phyloP scores from a whole-genome alignment of 768 basidiomycete genomes.

The Pluteus cervinus region DNA sequence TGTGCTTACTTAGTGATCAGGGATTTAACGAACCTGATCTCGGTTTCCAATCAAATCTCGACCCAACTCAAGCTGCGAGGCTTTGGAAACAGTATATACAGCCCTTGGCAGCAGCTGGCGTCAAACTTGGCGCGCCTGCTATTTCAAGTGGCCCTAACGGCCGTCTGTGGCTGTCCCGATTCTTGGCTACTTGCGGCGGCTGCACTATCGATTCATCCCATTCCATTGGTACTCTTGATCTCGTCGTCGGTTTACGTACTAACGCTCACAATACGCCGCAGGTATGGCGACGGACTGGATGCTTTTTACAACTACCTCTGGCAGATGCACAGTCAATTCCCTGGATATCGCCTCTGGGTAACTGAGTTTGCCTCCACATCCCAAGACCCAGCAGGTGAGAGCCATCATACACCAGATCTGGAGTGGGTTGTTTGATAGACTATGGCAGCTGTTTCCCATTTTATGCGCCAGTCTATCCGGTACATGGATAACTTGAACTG shows the following conservation, averaged over 20 bases:
- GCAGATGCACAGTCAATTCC: conserved; percentile 26
- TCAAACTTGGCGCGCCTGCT: conserved; percentile 29
- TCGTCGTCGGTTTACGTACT: background rate
- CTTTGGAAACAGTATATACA: conserved; percentile 32
- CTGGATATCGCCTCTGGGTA: conserved; percentile 27
- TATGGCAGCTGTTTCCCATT: conserved; percentile 44
- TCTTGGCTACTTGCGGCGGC: conserved; percentile 26
- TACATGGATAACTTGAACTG: conserved; percentile 51
- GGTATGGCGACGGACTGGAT: conserved; percentile 25
- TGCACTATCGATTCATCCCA: conserved; percentile 29
- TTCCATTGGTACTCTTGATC: conserved; percentile 23
- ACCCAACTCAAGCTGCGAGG: conserved; percentile 21
- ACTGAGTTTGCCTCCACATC: no score
- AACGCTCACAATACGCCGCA: no score
- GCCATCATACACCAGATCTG: no score
- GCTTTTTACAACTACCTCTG: conserved; percentile 28
- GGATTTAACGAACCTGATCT: conserved; percentile 32
- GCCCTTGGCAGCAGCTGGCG: conserved; percentile 22
- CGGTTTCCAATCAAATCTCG: conserved; percentile 25
- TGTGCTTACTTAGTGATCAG: conserved; percentile 12
- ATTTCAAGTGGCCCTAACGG: conserved; percentile 26
- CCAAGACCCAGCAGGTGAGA: no score
- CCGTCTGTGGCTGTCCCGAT: conserved; percentile 24
- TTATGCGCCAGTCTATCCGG: conserved; percentile 51
- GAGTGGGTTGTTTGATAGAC: no score